These are phyloP conservation scores for Sutorius eximius DNA, from an alignment of 1,284 basidiomycete species.

Conservation along the genomic window DNA sequence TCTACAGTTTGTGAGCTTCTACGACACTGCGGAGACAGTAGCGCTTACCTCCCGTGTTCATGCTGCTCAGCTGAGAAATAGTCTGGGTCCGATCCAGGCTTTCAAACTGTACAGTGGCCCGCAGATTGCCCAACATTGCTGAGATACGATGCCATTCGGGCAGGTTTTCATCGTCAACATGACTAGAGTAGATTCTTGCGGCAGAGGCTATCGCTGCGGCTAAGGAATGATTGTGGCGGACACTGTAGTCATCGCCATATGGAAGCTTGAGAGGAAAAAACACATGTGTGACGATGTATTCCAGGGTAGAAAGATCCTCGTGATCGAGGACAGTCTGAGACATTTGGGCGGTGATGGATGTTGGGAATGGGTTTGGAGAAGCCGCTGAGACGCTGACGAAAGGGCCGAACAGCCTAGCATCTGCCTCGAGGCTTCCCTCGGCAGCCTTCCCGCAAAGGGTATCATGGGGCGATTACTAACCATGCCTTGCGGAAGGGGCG, in stretches of 20 bases:
- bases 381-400: too few relatives aligned
- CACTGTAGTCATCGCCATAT: constrained; percentile 14
- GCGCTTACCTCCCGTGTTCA: constrained; percentile 19
- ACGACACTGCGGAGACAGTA: accelerated
- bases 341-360: constrained; percentile 2
- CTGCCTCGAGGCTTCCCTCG: too few relatives aligned
- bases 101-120: constrained; percentile 3
- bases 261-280: constrained; percentile 28
- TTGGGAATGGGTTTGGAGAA: too few relatives aligned
- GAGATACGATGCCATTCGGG: constrained; percentile 14
- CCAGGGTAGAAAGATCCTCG: constrained; percentile 3
- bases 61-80: constrained; percentile 13
- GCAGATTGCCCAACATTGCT: constrained; percentile 23
- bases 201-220: constrained; percentile 1
- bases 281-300: constrained; percentile 24
- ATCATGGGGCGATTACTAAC: too few relatives aligned
- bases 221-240: constrained; percentile 13
- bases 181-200: not conserved
- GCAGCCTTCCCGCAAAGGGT: too few relatives aligned
- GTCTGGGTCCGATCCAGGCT: constrained; percentile 3
- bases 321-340: not conserved
- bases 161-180: not conserved
- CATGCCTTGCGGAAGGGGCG: too few relatives aligned
- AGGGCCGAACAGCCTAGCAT: too few relatives aligned
- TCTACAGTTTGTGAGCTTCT: constrained; percentile 12